Evolutionary conservation across 2,329 filamentous ascomycete species (phyloP), one percentile per base, ranked within the genome.

Genomic region (Bipolaris victoriae): DNA sequence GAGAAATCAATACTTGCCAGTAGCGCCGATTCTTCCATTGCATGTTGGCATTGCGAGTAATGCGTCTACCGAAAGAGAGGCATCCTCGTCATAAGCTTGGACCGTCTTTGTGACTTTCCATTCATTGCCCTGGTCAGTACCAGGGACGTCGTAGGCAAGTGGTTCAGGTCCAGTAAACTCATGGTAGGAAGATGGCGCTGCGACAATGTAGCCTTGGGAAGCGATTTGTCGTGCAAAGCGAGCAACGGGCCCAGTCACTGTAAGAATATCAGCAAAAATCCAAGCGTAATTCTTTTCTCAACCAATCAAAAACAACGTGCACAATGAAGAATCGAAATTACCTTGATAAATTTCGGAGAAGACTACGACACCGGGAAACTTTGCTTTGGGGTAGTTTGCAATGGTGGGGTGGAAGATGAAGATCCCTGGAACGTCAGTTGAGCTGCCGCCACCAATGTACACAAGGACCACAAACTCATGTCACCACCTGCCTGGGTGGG

Each of bases 331-430:
- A 5, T n/a, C 18, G 15, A 31, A 18, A 58, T 6, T 77, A 92
- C 92, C 92, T 87, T 97, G 93, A 73, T 97, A 97, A 70, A 97
- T 97, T 79, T 97, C 93, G 67, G 89, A 93, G 75, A 96, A 97
- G 55, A 97, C 83, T 13, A 91, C 89, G 5, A 97, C 90, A 18
- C 90, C 92, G 0, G 92, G 92, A 70, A 96, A 97, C 71, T 87
- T 92, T 77, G 93, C 93, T 65, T 95, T 88, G 26, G 93, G 92
- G 73, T 96, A 96, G 58, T 90, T 89, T 0, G 91, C 86, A 64
- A 97, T 89, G 13, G 86, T 87, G 7, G 93, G 93, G 73, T 97
- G 91, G 78, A 93, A 97, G 73, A 96, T 74, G 78, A 93, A 96
- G 72, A 97, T 90, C 65, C 92, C 92, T 96, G 74, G 16, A 20